Evolutionary conservation across 306 rosid species (phyloP), one percentile per base, ranked within the genome.

Genomic region (Cicer bijugum): DNA sequence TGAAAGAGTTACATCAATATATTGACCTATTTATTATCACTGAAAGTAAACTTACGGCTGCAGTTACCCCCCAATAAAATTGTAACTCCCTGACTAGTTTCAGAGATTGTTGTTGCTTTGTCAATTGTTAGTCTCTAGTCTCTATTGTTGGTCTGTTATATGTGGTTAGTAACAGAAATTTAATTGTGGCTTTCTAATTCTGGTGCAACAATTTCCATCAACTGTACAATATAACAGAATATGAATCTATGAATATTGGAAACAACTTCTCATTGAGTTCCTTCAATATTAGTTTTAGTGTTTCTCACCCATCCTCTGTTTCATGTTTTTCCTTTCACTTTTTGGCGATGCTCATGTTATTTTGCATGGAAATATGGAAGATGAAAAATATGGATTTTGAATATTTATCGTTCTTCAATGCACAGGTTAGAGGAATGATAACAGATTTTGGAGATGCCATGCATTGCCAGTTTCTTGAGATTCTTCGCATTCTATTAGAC

Each of bases 391-490:
- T 63, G 15, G 78, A 33, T 72, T 43, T 65, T 63, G 53, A 63
- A 72, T 44, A 55, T 53, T 46, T 14, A 43, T 37, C 12, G 37
- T 15, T 65, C 53, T 75, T 12, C 33, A 8, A 8, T 75, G 57
- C 58, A 45, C 84, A 92, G 98, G 96, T 92, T 43, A 84, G 86
- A 69, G 98, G 98, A 81, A 82, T 92, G 96, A 77, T 85, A 59
- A 92, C 98, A 52, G 97, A 92, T 82, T 92, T 92, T 69, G 98
- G 92, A 79, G 98, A 90, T 68, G 88, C 87, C 80, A 92, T 90
- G 98, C 90, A 92, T 69, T 92, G 98, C 79, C 98, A 92, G 85
- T 92, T 92, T 78, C 96, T 89, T 81, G 98, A 92, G 86, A 92
- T 92, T 84, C 95, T 92, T 78, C 97, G 98, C 61, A 84, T 88